Percentiles rank a stretch among this genome's conserved stretches.
These are phyloP conservation scores for Talaromyces pinophilus DNA, from an alignment of 2,329 filamentous ascomycete genomes.

Conservation along the genomic window DNA sequence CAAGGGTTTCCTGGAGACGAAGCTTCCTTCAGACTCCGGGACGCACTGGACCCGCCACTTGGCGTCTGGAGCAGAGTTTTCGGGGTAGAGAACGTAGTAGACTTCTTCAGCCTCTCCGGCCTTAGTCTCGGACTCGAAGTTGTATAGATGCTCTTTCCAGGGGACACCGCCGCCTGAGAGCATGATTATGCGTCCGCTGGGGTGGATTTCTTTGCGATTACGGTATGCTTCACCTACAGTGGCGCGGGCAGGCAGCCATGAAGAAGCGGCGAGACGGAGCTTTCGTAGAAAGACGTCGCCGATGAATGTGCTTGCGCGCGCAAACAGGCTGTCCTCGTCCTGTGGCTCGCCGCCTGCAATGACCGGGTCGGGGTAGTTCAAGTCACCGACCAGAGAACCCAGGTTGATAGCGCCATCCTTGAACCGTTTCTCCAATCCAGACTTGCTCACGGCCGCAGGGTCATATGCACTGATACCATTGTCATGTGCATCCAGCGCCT, in stretches of 20 bases:
- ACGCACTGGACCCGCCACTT: conserved; percentile 96
- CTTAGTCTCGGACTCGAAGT: conserved; percentile 66
- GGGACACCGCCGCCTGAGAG: conserved; percentile 75
- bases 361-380: conserved; percentile 66
- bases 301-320: conserved; percentile 75
- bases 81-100: conserved; percentile 88
- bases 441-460: conserved; percentile 64
- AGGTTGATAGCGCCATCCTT: conserved; percentile 80
- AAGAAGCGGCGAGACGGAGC: conserved; percentile 70
- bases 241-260: conserved; percentile 85
- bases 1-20: conserved; percentile 86
- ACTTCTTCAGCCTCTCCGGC: conserved; percentile 51
- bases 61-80: conserved; percentile 70
- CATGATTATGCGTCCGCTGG: conserved; percentile 77
- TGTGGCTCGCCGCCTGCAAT: conserved; percentile 57
- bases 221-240: conserved; percentile 76
- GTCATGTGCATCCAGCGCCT: conserved; percentile 96
- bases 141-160: conserved; percentile 96
- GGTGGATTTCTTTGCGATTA: conserved; percentile 61
- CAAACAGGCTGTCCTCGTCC: conserved; percentile 80
- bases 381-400: conserved; percentile 75
- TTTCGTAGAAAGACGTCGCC: conserved; percentile 85
- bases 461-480: conserved; percentile 90
- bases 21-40: conserved; percentile 79
- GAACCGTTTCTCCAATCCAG: conserved; percentile 79